Percentiles rank a stretch among this genome's conserved stretches.
phyloP scores from a whole-genome alignment of 1,139 yeast species.

The Kluyveromyces sp. region DNA sequence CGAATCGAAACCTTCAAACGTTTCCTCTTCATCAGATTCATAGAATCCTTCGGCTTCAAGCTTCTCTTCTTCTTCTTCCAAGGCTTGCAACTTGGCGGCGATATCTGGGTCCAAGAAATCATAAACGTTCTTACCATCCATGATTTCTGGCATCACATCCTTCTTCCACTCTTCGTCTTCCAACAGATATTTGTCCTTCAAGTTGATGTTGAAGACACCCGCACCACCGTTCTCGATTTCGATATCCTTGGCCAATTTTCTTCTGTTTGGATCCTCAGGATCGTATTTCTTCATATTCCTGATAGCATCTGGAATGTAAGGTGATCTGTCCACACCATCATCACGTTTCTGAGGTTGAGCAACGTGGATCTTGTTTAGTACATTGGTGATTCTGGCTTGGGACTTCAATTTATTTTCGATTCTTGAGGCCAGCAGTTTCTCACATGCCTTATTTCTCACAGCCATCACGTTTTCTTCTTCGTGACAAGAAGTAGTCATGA shows the following conservation, averaged over 20 bases:
- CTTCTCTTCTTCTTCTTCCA: constrained; percentile 95
- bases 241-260: constrained; percentile 75
- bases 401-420: constrained; percentile 96
- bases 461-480: constrained; percentile 94
- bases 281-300: constrained; percentile 59
- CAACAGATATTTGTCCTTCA: constrained; percentile 82
- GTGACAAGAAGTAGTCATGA: constrained; percentile 88
- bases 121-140: constrained; percentile 94
- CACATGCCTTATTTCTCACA: constrained; percentile 96
- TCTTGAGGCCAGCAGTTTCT: constrained; percentile 87
- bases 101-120: constrained; percentile 97
- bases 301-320: constrained; percentile 74
- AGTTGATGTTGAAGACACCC: constrained; percentile 90
- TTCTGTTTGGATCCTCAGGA: constrained; percentile 73
- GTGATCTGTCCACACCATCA: constrained; percentile 62
- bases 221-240: constrained; percentile 98
- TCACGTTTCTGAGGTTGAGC: constrained; percentile 87
- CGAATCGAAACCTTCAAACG: constrained; percentile 59
- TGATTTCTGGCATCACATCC: constrained; percentile 92
- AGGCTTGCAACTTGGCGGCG: constrained; percentile 82
- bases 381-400: constrained; percentile 78
- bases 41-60: constrained; percentile 93
- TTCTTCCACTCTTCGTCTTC: constrained; percentile 98
- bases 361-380: constrained; percentile 91
- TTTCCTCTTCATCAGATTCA: constrained; percentile 73